Evolutionary conservation across 805 yeast species (phyloP).

Genomic region (Candida chilensis): DNA sequence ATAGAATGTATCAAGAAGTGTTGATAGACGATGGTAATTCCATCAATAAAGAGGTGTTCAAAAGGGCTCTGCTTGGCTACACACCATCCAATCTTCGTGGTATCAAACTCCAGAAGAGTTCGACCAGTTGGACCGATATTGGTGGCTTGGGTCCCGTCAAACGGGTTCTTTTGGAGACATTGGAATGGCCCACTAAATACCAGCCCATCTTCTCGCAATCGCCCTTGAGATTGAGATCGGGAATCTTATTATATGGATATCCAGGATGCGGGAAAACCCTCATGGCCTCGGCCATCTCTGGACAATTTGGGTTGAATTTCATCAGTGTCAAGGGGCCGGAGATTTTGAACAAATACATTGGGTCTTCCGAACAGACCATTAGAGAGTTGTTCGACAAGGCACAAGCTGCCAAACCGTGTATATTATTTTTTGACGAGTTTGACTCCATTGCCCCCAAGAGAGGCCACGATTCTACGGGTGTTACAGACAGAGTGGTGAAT

Average conservation of each 20-base stretch:
- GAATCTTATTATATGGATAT: slow-evolving; percentile 84
- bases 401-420: slow-evolving; percentile 89
- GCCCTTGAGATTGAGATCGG: slow-evolving; percentile 82
- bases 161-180: slow-evolving; percentile 66
- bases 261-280: slow-evolving; percentile 98
- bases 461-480: slow-evolving; percentile 97
- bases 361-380: slow-evolving; percentile 93
- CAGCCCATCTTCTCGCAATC: slow-evolving; percentile 91
- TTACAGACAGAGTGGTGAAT: slow-evolving; percentile 94
- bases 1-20: slow-evolving; percentile 54
- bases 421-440: slow-evolving; percentile 89
- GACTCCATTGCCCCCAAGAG: slow-evolving; percentile 97
- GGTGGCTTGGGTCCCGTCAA: slow-evolving; percentile 84
- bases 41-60: slow-evolving; percentile 30
- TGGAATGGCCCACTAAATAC: slow-evolving; percentile 96
- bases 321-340: slow-evolving; percentile 95
- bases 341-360: slow-evolving; percentile 88
- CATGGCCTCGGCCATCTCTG: slow-evolving; percentile 87
- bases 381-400: slow-evolving; percentile 92
- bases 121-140: slow-evolving; percentile 75
- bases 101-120: slow-evolving; percentile 73
- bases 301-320: slow-evolving; percentile 88
- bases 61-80: slow-evolving; percentile 53
- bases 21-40: slow-evolving; percentile 10
- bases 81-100: slow-evolving; percentile 81